Evolutionary conservation across 2,329 filamentous ascomycete species (phyloP), one percentile per base, ranked within the genome.

Genomic region (Epicoccum sorghinum): DNA sequence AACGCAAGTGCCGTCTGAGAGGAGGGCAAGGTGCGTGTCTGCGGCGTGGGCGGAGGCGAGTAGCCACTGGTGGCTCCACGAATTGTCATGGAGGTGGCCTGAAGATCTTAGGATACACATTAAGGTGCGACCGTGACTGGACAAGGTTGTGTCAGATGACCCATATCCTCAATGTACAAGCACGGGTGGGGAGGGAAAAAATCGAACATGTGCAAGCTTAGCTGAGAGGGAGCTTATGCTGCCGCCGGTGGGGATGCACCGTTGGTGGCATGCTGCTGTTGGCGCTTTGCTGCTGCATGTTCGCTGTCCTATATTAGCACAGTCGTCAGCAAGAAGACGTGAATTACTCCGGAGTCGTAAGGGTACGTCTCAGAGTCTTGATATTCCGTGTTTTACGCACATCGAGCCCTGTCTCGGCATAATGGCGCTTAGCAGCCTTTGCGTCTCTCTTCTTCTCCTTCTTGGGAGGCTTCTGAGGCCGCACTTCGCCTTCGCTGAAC

Each of bases 401-500:
- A 69, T 80, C 77, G 58, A 80, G 66, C 58, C 76, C 77, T 42
- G 77, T 74, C 52, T 77, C 74, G 47, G 75, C 66, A 62, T 76
- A 73, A 51, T 69, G 77, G 54, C 78, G 78, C 69, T 80, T 80
- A 62, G 56, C 62, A 55, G 52, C 61, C 62, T 67, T 53, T 36
- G 50, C 47, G 33, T 64, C 58, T 55, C 65, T 69, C 57, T 69
- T 68, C 57, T 70, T 73, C 62, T 72, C 72, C 40, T 72, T 69
- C 65, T 79, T 81, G 63, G 75, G 76, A 29, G 72, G 67, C 59
- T 77, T 77, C 13, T 67, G 68, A 4, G 80, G 79, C 46, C 74
- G 71, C 4, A 65, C 72, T 75, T 99, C 95, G 67, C 90, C 90
- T 23, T 87, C 79, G 42, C 87, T 83, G 71, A 99, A 99, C 2